phyloP scores from a whole-genome alignment of 1,139 yeast species.

The Saccharomyces hybrid region DNA sequence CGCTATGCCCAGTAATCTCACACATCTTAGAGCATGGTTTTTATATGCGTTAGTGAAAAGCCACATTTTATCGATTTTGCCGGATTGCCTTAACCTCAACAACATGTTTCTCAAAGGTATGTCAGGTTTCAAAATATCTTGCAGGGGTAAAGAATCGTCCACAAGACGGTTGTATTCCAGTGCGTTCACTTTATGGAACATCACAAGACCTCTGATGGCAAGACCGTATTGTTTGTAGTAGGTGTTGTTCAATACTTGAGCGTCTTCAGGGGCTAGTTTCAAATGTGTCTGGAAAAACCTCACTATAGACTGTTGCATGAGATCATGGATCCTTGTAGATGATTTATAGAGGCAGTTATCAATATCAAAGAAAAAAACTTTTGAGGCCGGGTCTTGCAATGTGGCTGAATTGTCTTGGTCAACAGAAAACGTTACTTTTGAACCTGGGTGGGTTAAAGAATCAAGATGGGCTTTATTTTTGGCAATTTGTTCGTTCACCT shows the following conservation, averaged over 20 bases:
- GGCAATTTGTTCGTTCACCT: conserved; percentile 24
- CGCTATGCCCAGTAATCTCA: conserved; percentile 73
- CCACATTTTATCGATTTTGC: conserved; percentile 61
- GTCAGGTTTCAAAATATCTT: conserved; percentile 60
- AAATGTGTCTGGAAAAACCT: conserved; percentile 65
- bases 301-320: conserved; percentile 84
- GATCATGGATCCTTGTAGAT: conserved; percentile 67
- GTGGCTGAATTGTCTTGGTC: conserved; percentile 20
- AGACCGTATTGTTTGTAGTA: conserved; percentile 86
- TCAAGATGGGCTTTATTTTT: conserved; percentile 30
- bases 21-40: conserved; percentile 74
- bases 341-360: conserved; percentile 83
- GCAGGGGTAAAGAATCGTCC: conserved; percentile 87
- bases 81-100: conserved; percentile 37
- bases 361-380: conserved; percentile 78
- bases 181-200: conserved; percentile 78
- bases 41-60: conserved; percentile 90
- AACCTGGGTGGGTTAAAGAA: conserved; percentile 33
- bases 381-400: conserved; percentile 20
- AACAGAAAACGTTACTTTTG: conserved; percentile 22
- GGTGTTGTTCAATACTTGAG: conserved; percentile 57
- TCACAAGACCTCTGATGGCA: conserved; percentile 85
- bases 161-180: conserved; percentile 80
- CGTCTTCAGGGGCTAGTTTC: conserved; percentile 60
- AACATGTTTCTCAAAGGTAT: conserved; percentile 45